Evolutionary conservation across 768 basidiomycete species (phyloP).

Genomic region (Heimioporus sp.): DNA sequence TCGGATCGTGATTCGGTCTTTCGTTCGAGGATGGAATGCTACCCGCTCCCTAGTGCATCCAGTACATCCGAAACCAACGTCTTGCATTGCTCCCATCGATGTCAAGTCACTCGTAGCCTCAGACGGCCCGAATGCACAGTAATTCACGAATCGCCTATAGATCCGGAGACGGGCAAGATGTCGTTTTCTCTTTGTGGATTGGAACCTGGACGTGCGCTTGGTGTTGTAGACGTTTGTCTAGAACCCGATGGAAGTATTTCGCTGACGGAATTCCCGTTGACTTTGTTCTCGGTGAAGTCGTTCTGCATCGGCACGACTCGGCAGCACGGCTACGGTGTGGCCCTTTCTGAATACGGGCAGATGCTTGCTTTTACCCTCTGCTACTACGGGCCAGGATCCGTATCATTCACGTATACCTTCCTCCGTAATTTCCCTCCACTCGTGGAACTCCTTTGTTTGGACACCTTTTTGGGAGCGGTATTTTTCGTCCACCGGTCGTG

Average conservation of each 20-base stretch:
- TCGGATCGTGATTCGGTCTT: neutral
- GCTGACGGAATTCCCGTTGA: neutral
- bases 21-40: slow-evolving; percentile 8
- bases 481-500: slow-evolving; percentile 1
- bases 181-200: slow-evolving; percentile 1
- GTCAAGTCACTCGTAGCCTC: neutral
- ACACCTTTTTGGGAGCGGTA: neutral
- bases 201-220: neutral
- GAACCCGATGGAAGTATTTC: slow-evolving; percentile 5
- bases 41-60: neutral
- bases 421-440: neutral
- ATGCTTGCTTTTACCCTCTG: neutral
- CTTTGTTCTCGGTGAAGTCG: neutral
- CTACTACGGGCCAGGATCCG: neutral
- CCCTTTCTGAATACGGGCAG: neutral
- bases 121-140: neutral
- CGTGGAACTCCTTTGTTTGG: neutral
- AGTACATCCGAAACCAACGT: neutral
- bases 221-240: slow-evolving; percentile 3
- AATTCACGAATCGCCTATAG: slow-evolving; percentile 1
- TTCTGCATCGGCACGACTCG: neutral
- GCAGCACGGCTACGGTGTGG: neutral
- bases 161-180: neutral
- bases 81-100: slow-evolving; percentile 1
- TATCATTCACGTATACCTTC: neutral